Percentiles rank a stretch among this genome's conserved stretches.
Conservation (phyloP, 306 rosid genomes). For the Phaseolus lunatus region DNA sequence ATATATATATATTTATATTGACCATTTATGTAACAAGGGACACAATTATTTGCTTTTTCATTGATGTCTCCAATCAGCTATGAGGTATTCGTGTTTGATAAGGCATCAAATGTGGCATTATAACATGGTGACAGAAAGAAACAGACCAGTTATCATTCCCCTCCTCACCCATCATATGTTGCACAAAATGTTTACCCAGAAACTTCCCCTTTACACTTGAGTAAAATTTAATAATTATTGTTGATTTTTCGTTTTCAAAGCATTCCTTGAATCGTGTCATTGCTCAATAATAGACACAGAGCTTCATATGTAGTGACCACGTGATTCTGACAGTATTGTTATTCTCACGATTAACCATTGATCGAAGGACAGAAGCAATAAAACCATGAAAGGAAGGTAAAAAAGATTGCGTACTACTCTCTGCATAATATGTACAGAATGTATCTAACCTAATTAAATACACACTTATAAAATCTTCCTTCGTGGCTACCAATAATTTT, state of each 20-base stretch:
- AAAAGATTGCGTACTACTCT: neutral
- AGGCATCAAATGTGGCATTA: constrained; percentile 3
- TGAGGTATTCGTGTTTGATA: constrained; percentile 24
- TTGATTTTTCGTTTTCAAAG: constrained; percentile 6
- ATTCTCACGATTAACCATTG: constrained; percentile 3
- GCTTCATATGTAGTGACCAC: constrained; percentile 27
- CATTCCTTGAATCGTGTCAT: constrained; percentile 22
- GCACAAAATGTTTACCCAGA: constrained; percentile 25
- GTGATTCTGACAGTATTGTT: constrained; percentile 46
- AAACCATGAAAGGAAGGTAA: neutral
- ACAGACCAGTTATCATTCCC: neutral
- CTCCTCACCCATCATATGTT: constrained; percentile 17
- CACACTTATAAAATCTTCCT: neutral
- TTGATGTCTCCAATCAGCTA: constrained; percentile 31
- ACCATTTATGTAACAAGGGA: constrained; percentile 35
- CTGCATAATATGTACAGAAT: constrained; percentile 1
- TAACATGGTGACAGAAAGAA: constrained; percentile 13
- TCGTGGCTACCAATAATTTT: neutral
- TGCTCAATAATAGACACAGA: constrained; percentile 32
- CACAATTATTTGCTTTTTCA: constrained; percentile 37
- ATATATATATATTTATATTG: neutral
- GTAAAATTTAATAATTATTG: constrained; percentile 31
- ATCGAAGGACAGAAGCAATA: constrained; percentile 7
- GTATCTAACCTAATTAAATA: neutral
- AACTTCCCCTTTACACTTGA: constrained; percentile 24